These are phyloP conservation scores for Paracorniculantispora psalliotae DNA, from an alignment of 2,329 filamentous ascomycete genomes.

Conservation along the genomic window DNA sequence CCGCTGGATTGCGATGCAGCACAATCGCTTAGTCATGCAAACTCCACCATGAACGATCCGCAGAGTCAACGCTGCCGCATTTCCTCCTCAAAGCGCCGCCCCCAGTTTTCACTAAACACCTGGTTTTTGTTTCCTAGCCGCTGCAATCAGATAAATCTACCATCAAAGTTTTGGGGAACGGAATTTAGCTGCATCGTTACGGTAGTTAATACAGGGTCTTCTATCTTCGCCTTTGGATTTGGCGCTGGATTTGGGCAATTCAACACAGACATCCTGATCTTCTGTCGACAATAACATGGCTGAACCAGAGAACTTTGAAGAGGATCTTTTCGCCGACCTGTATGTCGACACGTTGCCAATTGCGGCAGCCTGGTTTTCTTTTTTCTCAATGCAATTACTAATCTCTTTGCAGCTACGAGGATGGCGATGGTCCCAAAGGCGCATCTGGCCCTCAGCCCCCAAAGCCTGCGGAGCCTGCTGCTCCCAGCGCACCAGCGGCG, in stretches of 20 bases:
- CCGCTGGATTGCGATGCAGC: too few species aligned
- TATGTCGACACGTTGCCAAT: constrained; percentile 42
- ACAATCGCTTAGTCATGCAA: constrained; percentile 8
- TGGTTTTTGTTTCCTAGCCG: neutral
- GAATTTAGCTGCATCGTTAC: constrained; percentile 1
- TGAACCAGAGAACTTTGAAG: constrained; percentile 77
- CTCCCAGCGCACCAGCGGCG: constrained; percentile 16
- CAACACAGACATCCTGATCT: neutral
- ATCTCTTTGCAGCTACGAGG: constrained; percentile 54
- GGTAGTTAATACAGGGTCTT: neutral
- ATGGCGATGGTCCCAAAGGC: constrained; percentile 48
- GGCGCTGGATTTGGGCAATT: neutral
- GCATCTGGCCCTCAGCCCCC: constrained; percentile 24
- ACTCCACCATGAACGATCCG: neutral
- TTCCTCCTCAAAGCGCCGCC: neutral
- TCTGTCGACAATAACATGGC: constrained; percentile 51
- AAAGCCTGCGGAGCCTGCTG: constrained; percentile 7
- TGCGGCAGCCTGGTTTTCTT: neutral
- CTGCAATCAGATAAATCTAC: neutral
- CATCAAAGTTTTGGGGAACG: neutral
- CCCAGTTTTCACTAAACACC: constrained; percentile 4
- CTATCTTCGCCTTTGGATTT: neutral
- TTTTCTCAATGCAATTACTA: neutral
- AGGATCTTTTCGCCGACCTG: constrained; percentile 95
- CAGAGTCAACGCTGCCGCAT: neutral